A percentile compares a stretch with the other conserved stretches of the same genome.
Evolutionary conservation across 176 grass and related monocot species (phyloP).

Genomic region (Juncus inflexus): DNA sequence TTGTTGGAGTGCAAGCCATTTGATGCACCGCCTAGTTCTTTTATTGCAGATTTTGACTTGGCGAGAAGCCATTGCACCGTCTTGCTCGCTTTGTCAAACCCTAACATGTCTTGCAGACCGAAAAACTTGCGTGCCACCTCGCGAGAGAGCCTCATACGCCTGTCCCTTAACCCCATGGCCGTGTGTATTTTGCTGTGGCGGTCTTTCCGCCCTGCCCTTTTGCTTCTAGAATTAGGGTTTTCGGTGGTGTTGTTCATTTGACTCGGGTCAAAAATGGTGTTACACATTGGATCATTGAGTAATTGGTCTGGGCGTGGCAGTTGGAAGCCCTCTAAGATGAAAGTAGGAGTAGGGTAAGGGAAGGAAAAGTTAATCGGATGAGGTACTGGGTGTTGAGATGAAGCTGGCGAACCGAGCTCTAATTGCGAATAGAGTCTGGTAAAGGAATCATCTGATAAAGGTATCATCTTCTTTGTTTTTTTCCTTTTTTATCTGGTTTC

Average conservation of each 20-base stretch:
- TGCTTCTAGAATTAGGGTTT: slow-evolving; percentile 1
- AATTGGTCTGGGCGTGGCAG: neutral
- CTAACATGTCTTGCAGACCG: slow-evolving; percentile 80
- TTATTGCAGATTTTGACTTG: slow-evolving; percentile 69
- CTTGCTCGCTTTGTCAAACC: slow-evolving; percentile 97
- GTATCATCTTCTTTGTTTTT: too few relatives aligned
- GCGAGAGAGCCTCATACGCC: slow-evolving; percentile 86
- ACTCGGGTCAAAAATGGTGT: neutral
- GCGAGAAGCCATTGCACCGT: slow-evolving; percentile 91
- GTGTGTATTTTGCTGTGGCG: slow-evolving; percentile 94
- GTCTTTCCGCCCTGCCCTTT: slow-evolving; percentile 54
- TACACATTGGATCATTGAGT: slow-evolving; percentile 6
- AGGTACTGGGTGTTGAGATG: slow-evolving; percentile 7
- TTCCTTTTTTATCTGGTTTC: too few relatives aligned
- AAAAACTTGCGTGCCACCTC: slow-evolving; percentile 88
- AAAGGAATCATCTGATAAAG: slow-evolving; percentile 33
- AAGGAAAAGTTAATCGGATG: slow-evolving; percentile 24
- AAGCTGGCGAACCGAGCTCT: slow-evolving; percentile 24
- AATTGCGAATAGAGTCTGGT: slow-evolving; percentile 27
- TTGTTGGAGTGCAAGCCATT: slow-evolving; percentile 4
- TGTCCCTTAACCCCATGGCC: slow-evolving; percentile 68
- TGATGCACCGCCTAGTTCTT: slow-evolving; percentile 42
- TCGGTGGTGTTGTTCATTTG: neutral
- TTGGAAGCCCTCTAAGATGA: slow-evolving; percentile 11
- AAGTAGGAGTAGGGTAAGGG: slow-evolving; percentile 13